Base-by-base conservation (phyloP, 345 rosid genomes). In the Melastoma malabathricum region DNA sequence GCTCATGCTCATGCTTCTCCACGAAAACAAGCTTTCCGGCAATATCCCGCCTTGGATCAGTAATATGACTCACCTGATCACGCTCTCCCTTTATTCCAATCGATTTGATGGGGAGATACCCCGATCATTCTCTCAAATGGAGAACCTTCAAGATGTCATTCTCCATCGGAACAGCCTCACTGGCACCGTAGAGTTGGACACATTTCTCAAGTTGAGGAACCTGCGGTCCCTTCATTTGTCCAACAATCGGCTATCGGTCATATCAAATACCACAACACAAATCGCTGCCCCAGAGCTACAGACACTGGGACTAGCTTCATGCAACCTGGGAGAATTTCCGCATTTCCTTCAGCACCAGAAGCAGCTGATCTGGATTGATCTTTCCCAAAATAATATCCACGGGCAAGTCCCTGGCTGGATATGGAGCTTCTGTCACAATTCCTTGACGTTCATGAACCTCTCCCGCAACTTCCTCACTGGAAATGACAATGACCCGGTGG, bases 91-190 rank as follows among this genome's bases (percentile, higher is more conserved):
- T 22, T 1, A 15, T 0, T 1, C 0, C 0, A 72, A 68, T 18
- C 12, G 56, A 10, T 55, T 68, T 10, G 18, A 41, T 0, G 62
- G 74, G 3, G 5, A 47, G n/a, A 48, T 73, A 8, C 66, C 68
- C 45, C 6, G 10, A 3, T 49, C 61, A 5, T 16, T 62, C 19
- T 59, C 17, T 34, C 18, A 56, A 13, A 68, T 68, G 13, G 29
- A 17, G 18, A 51, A 55, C 23, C 60, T 68, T 1, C 1, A 1
- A n/a, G 0, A 0, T 2, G 59, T 65, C 46, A 0, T 0, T 18
- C 53, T 72, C 13, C 0, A 0, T 0, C 1, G 2, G 0, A 71
- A 65, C 47, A 4, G 54, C 8, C 27, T 71, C 3, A 53, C n/a
- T 10, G 76, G 72, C 0, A 43, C 6, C 0, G 2, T 54, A 4